Evolutionary conservation across 2,329 filamentous ascomycete species (phyloP).

Genomic region (Diaporthe citri): DNA sequence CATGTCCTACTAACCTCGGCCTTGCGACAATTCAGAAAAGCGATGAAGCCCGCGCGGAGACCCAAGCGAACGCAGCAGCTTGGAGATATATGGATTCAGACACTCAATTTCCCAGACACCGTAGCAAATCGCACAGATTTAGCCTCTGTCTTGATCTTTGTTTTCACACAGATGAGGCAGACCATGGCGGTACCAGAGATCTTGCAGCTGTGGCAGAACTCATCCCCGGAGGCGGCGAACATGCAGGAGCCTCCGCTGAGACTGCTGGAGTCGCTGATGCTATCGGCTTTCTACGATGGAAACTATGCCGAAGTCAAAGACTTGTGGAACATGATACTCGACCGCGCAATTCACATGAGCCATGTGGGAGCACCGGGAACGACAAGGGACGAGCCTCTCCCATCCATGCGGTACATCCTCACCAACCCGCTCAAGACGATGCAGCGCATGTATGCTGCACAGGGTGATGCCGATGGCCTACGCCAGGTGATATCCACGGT

Average conservation of each 20-base stretch:
- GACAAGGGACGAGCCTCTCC: conserved; percentile 52
- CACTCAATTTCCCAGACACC: conserved; percentile 40
- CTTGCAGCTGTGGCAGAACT: conserved; percentile 64
- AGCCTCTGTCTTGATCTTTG: conserved; percentile 57
- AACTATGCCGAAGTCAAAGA: conserved; percentile 71
- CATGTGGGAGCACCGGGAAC: conserved; percentile 49
- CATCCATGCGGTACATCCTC: conserved; percentile 66
- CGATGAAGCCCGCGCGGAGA: conserved; percentile 43
- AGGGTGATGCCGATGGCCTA: conserved; percentile 60
- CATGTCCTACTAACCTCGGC: conserved; percentile 49
- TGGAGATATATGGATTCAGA: conserved; percentile 43
- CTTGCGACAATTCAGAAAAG: conserved; percentile 51
- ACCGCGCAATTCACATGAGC: conserved; percentile 61
- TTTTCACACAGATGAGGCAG: conserved; percentile 56
- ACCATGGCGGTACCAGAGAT: conserved; percentile 56
- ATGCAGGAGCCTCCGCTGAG: conserved; percentile 59
- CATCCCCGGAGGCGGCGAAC: conserved; percentile 50
- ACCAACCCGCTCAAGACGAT: conserved; percentile 63
- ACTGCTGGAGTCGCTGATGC: conserved; percentile 77
- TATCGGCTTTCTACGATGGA: conserved; percentile 68
- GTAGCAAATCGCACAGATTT: conserved; percentile 51
- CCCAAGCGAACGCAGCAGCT: not conserved
- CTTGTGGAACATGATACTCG: conserved; percentile 75
- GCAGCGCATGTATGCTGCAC: conserved; percentile 57
- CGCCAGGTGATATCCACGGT: conserved; percentile 67